A percentile compares a stretch with the other conserved stretches of the same genome.
phyloP scores from a whole-genome alignment of 2,329 filamentous ascomycete genomes.

The Ceratocystis diversiconidia region DNA sequence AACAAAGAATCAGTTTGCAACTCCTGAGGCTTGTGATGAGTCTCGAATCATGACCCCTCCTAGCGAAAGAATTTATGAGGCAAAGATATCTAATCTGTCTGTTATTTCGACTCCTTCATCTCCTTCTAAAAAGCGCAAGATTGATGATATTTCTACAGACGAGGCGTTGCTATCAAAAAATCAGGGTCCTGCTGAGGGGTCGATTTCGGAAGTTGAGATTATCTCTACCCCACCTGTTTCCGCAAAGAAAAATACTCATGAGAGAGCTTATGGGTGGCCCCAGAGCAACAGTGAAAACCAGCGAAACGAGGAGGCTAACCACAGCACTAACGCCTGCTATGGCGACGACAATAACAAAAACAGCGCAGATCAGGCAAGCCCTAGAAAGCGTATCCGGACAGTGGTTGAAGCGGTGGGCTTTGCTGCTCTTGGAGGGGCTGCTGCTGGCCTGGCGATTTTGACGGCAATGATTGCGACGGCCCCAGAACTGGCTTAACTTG shows the following conservation, averaged over 20 bases:
- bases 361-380: not conserved
- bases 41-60: not conserved
- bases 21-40: not conserved
- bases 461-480: slow-evolving; percentile 29
- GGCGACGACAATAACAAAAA: not conserved
- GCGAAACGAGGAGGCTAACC: no score
- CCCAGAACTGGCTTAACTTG: slow-evolving; percentile 23
- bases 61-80: not conserved
- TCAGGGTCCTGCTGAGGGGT: not conserved
- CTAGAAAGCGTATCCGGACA: slow-evolving; percentile 24
- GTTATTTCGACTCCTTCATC: not conserved
- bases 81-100: not conserved
- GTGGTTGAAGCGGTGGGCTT: slow-evolving; percentile 26
- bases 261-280: no score
- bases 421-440: slow-evolving; percentile 27
- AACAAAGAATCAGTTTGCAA: not conserved
- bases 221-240: not conserved
- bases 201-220: not conserved
- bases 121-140: slow-evolving; percentile 15
- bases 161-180: not conserved
- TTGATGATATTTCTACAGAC: slow-evolving; percentile 15
- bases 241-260: not conserved
- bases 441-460: slow-evolving; percentile 26
- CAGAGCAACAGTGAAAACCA: no score
- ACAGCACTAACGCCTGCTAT: not conserved